Conservation (phyloP, 306 rosid species). For the Begonia peltatifolia region DNA sequence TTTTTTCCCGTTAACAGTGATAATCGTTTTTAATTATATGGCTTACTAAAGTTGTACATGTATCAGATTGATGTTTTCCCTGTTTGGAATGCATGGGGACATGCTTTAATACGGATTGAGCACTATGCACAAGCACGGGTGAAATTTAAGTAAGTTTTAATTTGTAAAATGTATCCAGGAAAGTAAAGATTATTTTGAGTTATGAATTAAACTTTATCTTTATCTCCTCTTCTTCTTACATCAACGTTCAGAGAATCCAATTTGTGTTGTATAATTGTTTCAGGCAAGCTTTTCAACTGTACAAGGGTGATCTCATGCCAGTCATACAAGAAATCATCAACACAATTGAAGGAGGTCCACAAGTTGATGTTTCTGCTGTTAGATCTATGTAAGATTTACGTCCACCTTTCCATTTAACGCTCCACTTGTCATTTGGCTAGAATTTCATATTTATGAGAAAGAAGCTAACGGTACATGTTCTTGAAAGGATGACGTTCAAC, state of each 20-base stretch:
- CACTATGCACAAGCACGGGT: constrained; percentile 95
- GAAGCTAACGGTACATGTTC: not conserved
- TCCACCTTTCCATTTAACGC: constrained; percentile 1
- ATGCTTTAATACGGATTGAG: constrained; percentile 94
- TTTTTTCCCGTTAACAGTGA: constrained; percentile 9
- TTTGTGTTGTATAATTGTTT: constrained; percentile 1
- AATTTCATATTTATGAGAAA: not conserved
- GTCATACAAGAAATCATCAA: constrained; percentile 73
- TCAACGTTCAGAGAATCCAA: too few relatives aligned
- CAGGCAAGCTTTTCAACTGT: constrained; percentile 97
- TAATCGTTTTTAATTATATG: not conserved
- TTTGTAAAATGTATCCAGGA: constrained; percentile 5
- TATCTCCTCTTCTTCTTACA: too few relatives aligned
- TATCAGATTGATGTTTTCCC: constrained; percentile 91
- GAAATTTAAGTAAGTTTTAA: constrained; percentile 66
- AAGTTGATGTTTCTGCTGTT: constrained; percentile 90
- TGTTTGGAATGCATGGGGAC: constrained; percentile 99
- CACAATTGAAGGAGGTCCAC: constrained; percentile 96
- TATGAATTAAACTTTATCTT: too few relatives aligned
- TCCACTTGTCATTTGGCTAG: not conserved
- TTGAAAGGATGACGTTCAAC: too few relatives aligned
- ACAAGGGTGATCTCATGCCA: constrained; percentile 72
- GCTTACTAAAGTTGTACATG: constrained; percentile 11
- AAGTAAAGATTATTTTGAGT: not conserved
- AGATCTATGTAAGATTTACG: constrained; percentile 78